Conservation (phyloP, 805 yeast genomes). For the Blastobotrys americana region DNA sequence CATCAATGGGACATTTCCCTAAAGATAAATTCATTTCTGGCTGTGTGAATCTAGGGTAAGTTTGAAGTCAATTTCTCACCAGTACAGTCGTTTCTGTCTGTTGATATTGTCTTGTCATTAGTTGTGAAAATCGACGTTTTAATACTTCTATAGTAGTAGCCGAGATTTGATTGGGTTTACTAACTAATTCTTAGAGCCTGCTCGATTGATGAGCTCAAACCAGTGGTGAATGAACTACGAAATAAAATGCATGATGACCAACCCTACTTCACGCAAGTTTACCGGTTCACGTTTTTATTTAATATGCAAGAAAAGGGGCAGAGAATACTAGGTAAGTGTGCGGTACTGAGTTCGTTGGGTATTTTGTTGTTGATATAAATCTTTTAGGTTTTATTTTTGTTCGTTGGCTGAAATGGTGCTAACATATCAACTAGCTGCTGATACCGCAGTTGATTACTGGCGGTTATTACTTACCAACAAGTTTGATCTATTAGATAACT, state of each 20-base stretch:
- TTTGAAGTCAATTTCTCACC: background rate
- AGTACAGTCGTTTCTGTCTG: background rate
- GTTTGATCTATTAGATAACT: conserved; percentile 30
- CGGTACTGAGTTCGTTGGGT: too few species aligned
- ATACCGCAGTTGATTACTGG: conserved; percentile 75
- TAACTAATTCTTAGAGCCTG: conserved; percentile 15
- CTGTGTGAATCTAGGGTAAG: conserved; percentile 42
- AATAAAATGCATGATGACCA: conserved; percentile 26
- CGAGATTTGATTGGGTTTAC: background rate
- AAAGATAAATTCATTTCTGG: conserved; percentile 44
- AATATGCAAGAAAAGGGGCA: conserved; percentile 50
- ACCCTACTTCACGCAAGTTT: conserved; percentile 47
- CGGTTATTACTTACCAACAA: conserved; percentile 47
- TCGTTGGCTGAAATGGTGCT: background rate
- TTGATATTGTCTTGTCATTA: background rate
- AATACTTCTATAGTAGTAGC: background rate
- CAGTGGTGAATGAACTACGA: conserved; percentile 31
- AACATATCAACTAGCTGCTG: conserved; percentile 31
- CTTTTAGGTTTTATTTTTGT: too few species aligned
- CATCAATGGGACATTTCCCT: conserved; percentile 56
- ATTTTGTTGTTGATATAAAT: too few species aligned
- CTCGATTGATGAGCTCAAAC: conserved; percentile 43
- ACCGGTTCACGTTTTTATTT: conserved; percentile 64
- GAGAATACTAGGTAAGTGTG: conserved; percentile 39
- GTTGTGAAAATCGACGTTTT: too few species aligned